These are phyloP conservation scores for Aristolochia contorta DNA, from an alignment of 164 flowering plant species.

Conservation along the genomic window DNA sequence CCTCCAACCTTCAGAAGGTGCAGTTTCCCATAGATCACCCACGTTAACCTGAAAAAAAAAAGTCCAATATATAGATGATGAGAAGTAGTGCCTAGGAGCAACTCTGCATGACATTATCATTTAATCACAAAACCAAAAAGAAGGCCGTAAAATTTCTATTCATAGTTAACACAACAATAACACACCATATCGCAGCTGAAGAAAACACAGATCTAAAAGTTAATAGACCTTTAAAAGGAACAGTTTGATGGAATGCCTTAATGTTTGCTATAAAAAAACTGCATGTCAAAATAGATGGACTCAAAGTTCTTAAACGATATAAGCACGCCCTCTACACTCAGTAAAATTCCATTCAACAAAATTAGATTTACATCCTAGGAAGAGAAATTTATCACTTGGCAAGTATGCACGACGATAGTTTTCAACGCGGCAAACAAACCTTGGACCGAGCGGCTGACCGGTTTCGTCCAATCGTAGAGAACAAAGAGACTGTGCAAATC, in stretches of 20 bases:
- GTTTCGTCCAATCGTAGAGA: constrained; percentile 16
- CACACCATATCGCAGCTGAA: neutral
- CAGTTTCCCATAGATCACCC: constrained; percentile 68
- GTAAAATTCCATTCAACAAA: neutral
- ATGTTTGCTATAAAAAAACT: neutral
- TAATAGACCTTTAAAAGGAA: neutral
- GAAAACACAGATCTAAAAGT: neutral
- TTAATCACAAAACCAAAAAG: neutral
- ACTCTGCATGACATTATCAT: neutral
- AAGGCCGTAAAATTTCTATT: neutral
- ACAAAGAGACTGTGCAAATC: constrained; percentile 29
- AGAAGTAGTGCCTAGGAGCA: neutral
- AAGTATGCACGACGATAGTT: no score
- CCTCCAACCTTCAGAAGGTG: constrained; percentile 79
- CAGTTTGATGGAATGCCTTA: no score
- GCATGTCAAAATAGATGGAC: neutral
- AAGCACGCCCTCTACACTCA: neutral
- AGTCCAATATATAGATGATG: neutral
- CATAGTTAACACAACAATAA: neutral
- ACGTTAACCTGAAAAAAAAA: constrained; percentile 34
- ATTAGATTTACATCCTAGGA: neutral
- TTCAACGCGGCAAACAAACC: constrained; percentile 7
- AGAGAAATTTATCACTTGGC: neutral
- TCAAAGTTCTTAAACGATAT: neutral
- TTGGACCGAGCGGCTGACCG: constrained; percentile 4